These are phyloP conservation scores for Scheffersomyces stipitis DNA, from an alignment of 805 yeast genomes.

Conservation along the genomic window DNA sequence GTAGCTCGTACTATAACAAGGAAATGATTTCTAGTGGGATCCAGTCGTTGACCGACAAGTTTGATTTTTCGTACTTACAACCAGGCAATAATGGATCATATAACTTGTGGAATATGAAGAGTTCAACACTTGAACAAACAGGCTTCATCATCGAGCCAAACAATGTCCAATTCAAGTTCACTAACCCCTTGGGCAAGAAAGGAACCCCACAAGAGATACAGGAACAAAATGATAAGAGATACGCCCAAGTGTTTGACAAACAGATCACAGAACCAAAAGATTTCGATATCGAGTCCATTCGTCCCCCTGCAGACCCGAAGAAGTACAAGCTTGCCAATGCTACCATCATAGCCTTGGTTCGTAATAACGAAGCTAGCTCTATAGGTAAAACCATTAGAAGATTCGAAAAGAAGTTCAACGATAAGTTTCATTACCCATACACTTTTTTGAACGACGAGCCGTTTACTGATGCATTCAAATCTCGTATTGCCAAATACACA, in stretches of 20 bases:
- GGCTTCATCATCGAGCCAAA: conserved; percentile 17
- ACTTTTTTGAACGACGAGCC: conserved; percentile 73
- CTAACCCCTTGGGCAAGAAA: conserved; percentile 24
- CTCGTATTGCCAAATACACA: conserved; percentile 33
- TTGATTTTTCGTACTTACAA: conserved; percentile 9
- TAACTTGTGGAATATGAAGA: background rate
- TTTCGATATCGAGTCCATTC: conserved; percentile 25
- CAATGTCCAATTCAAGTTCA: conserved; percentile 34
- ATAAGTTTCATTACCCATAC: conserved; percentile 75
- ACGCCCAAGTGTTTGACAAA: conserved; percentile 33
- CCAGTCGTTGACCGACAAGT: conserved; percentile 8
- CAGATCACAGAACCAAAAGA: conserved; percentile 52
- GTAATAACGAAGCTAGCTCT: conserved; percentile 57
- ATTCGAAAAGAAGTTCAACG: conserved; percentile 65
- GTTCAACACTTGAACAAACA: background rate
- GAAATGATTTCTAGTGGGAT: conserved; percentile 6
- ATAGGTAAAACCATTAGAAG: conserved; percentile 54
- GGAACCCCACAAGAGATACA: conserved; percentile 36
- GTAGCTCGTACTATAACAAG: too few relatives aligned
- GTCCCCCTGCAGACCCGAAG: conserved; percentile 21
- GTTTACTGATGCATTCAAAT: conserved; percentile 58
- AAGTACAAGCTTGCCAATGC: conserved; percentile 61
- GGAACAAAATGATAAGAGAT: conserved; percentile 35
- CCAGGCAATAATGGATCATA: background rate
- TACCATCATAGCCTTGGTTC: conserved; percentile 69